These are phyloP conservation scores for Coniella vitis DNA, from an alignment of 2,329 filamentous ascomycete genomes.

Conservation along the genomic window DNA sequence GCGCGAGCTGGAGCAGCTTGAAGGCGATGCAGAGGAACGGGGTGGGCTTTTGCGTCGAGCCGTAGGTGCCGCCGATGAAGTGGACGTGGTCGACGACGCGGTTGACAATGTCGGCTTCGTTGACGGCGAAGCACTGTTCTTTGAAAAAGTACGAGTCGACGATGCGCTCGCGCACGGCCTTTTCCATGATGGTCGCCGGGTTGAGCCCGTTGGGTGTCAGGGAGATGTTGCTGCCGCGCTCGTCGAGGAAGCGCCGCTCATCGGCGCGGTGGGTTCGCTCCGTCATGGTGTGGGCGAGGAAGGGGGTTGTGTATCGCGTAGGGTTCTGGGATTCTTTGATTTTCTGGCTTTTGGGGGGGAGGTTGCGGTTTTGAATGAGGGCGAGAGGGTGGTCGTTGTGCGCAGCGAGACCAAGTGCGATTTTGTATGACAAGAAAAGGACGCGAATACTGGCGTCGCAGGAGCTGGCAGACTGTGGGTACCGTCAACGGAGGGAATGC, in stretches of 20 bases:
- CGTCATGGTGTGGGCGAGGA: constrained; percentile 13
- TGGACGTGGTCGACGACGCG: constrained; percentile 76
- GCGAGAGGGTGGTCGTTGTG: no score
- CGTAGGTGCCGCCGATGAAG: constrained; percentile 84
- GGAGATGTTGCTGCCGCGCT: constrained; percentile 71
- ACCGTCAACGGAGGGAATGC: no score
- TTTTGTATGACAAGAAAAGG: no score
- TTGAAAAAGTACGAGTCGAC: constrained; percentile 97
- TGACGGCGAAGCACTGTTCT: constrained; percentile 95
- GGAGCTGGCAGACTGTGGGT: no score
- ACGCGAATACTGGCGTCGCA: no score
- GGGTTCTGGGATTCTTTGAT: background rate
- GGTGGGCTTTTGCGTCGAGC: constrained; percentile 75
- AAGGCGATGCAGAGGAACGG: constrained; percentile 92
- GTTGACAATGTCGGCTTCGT: constrained; percentile 76
- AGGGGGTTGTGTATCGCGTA: background rate
- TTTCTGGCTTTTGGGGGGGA: background rate
- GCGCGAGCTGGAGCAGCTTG: constrained; percentile 85
- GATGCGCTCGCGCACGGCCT: constrained; percentile 91
- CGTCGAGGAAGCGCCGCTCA: constrained; percentile 76
- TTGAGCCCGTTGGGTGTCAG: constrained; percentile 84
- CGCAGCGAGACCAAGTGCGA: no score
- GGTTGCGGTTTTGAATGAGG: no score
- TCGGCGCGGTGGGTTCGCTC: constrained; percentile 61
- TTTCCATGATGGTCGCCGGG: constrained; percentile 92